Evolutionary conservation across 2,329 filamentous ascomycete genomes (phyloP), one percentile per base, ranked within the genome.

Genomic region (Orbilia ellipsospora): DNA sequence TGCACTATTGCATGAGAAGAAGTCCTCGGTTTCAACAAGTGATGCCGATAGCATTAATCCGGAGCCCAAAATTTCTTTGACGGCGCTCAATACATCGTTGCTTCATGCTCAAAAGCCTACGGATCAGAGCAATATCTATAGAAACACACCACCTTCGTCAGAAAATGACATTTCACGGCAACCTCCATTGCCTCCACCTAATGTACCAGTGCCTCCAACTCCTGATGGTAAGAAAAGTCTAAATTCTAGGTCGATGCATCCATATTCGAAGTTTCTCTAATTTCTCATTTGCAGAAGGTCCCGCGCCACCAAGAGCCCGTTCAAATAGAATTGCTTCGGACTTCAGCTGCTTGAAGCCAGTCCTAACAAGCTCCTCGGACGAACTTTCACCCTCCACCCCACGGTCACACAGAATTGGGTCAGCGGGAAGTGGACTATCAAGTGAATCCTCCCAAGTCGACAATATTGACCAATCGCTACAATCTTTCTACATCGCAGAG

Each of bases 401-500:
- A 20, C 67, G 59, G 20, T 65, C 72, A n/a, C 54, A n/a, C 1
- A 69, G 72, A 60, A 16, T 75, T 7, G 64, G 64, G 18, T 69
- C 72, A 2, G 48, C 40, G 52, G 64, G 44, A 40, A 65, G 59
- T 40, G 55, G 40, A 2, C 26, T 68, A 28, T 59, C 64, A 6
- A 51, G 28, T 12, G 72, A 75, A 23, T 69, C 64, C 7, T 68
- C 70, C n/a, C 63, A 63, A 8, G 59, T 63, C 42, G 70, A 74
- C 26, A 54, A 31, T 15, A 69, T 75, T 16, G 72, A 75, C 54
- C 36, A 68, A 10, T 68, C 64, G 20, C 60, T 75, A 28, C 72
- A 69, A 31, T 75, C 72, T 6, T 75, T 75, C 54, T 75, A 75
- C 23, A 63, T 75, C 10, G 64, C 72, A 7, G 72, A 75, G 51